These are phyloP conservation scores for Hyaloperonospora arabidopsidis DNA, from an alignment of 352 stramenopile genomes.

Conservation along the genomic window DNA sequence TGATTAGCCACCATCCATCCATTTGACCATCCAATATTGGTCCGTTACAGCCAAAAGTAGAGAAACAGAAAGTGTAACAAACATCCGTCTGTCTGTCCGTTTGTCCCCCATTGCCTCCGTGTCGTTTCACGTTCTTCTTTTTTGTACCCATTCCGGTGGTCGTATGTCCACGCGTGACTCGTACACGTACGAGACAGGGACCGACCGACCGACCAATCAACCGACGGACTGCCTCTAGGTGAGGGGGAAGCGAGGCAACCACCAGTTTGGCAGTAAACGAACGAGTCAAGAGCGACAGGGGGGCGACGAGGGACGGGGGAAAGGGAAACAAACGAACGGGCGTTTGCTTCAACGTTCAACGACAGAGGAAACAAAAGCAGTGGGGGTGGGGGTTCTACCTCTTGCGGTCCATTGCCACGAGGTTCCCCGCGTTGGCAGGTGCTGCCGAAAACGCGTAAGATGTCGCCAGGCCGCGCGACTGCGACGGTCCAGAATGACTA, in stretches of 20 bases:
- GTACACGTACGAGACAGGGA: constrained; percentile 13
- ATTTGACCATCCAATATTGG: constrained; percentile 1
- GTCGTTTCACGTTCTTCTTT: constrained; percentile 3
- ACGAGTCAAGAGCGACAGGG: not conserved
- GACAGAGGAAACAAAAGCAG: constrained; percentile 9
- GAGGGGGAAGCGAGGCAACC: constrained; percentile 9
- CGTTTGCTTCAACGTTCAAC: constrained; percentile 28
- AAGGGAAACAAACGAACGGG: constrained; percentile 11
- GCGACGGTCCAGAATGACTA: constrained; percentile 17
- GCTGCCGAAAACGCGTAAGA: constrained; percentile 21
- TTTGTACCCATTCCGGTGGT: constrained; percentile 17
- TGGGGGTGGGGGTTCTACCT: constrained; percentile 15
- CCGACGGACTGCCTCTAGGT: not conserved
- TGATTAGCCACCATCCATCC: constrained; percentile 18
- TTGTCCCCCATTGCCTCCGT: constrained; percentile 19
- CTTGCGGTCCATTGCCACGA: constrained; percentile 26
- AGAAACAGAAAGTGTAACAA: constrained; percentile 5
- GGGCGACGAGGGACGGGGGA: not conserved
- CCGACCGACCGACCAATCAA: not conserved
- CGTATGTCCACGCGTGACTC: constrained; percentile 7
- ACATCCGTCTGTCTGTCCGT: not conserved
- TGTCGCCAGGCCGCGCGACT: constrained; percentile 20
- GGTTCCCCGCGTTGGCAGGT: constrained; percentile 19
- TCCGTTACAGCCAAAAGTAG: constrained; percentile 11
- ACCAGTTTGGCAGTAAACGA: constrained; percentile 10